Evolutionary conservation across 371 early-diverging fungal species (phyloP).

Genomic region (Apophysomyces variabilis): DNA sequence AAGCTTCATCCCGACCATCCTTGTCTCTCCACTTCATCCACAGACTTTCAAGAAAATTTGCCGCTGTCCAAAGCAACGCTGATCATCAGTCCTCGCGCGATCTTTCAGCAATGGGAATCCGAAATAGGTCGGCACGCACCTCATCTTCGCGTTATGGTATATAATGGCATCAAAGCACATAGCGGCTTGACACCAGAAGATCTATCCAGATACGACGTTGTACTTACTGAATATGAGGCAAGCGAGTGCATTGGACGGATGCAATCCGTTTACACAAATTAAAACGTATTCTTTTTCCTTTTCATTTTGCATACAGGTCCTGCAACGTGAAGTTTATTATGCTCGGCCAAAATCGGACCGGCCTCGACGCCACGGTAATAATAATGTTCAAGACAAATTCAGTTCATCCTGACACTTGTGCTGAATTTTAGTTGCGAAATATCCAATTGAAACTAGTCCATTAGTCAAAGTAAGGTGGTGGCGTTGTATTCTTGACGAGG

Average conservation of each 20-base stretch:
- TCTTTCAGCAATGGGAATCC: constrained; percentile 67
- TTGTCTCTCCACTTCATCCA: constrained; percentile 6
- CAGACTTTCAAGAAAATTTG: constrained; percentile 11
- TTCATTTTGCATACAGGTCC: constrained; percentile 23
- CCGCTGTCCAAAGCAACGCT: constrained; percentile 55
- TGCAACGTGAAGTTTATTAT: constrained; percentile 58
- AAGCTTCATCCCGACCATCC: constrained; percentile 14
- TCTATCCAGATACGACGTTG: constrained; percentile 55
- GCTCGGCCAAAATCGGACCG: constrained; percentile 33
- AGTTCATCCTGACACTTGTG: neutral
- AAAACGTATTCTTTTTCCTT: no score
- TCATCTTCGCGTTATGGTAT: constrained; percentile 31
- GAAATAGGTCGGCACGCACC: constrained; percentile 63
- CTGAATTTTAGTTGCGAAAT: constrained; percentile 30
- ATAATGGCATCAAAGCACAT: constrained; percentile 30
- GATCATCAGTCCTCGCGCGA: constrained; percentile 66
- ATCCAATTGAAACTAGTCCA: constrained; percentile 48
- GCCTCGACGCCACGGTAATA: constrained; percentile 33
- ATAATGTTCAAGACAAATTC: neutral
- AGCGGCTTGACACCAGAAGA: constrained; percentile 21
- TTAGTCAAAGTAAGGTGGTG: constrained; percentile 63
- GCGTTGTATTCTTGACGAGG: constrained; percentile 61
- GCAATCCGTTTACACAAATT: no score
- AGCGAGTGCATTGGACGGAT: neutral
- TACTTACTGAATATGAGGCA: constrained; percentile 63